These are phyloP conservation scores for Ogataea salicorniae DNA, from an alignment of 805 yeast genomes.

Conservation along the genomic window DNA sequence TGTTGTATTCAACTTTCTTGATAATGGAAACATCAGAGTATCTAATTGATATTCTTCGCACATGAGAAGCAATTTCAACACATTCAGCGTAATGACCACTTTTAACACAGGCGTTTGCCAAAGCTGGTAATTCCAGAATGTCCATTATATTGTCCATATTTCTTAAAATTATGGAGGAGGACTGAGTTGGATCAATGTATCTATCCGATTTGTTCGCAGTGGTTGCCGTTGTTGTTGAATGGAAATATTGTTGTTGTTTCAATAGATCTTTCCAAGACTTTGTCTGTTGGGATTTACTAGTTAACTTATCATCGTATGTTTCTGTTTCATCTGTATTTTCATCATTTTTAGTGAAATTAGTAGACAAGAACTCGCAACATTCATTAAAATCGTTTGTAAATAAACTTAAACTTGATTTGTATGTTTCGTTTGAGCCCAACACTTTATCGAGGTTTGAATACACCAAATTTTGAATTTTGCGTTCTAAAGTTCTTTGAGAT, in stretches of 20 bases:
- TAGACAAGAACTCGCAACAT: conserved; percentile 28
- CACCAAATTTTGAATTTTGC: conserved; percentile 37
- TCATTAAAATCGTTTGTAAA: conserved; percentile 31
- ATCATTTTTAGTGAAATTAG: conserved; percentile 24
- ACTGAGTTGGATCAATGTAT: background rate
- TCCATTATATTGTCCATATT: conserved; percentile 72
- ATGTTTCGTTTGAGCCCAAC: conserved; percentile 32
- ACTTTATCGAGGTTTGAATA: conserved; percentile 41
- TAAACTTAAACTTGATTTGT: conserved; percentile 29
- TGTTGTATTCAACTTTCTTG: conserved; percentile 41
- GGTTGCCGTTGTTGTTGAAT: background rate
- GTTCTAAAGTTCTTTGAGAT: conserved; percentile 43
- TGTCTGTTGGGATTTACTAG: conserved; percentile 8
- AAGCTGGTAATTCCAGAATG: conserved; percentile 75
- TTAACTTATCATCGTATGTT: background rate
- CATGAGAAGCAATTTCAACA: conserved; percentile 72
- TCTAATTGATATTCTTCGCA: conserved; percentile 60
- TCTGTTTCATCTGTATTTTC: conserved; percentile 8
- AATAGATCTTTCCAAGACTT: conserved; percentile 19
- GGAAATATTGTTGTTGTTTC: conserved; percentile 13
- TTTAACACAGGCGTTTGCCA: conserved; percentile 76
- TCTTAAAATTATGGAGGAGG: conserved; percentile 34
- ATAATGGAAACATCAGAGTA: conserved; percentile 59
- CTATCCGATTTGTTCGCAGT: background rate
- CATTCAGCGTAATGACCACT: conserved; percentile 89